Evolutionary conservation across 352 stramenopile genomes (phyloP).

Genomic region (Pythium utonaiense): DNA sequence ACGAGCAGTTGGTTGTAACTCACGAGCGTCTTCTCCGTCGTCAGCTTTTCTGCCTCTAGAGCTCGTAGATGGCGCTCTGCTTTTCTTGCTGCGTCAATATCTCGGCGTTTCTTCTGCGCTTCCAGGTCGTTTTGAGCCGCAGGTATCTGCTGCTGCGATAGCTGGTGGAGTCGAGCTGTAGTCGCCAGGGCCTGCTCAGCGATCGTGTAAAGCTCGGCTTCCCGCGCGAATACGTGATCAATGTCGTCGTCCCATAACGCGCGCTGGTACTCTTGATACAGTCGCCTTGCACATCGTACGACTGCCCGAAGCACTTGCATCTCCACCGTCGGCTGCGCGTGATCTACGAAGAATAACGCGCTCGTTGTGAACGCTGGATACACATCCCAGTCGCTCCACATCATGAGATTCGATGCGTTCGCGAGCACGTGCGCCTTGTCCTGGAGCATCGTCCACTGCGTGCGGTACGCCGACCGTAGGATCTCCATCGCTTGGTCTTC

Average conservation of each 20-base stretch:
- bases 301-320: conserved; percentile 76
- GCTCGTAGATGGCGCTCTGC: conserved; percentile 55
- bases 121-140: conserved; percentile 37
- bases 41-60: conserved; percentile 47
- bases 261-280: conserved; percentile 80
- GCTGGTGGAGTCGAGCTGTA: conserved; percentile 41
- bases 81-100: conserved; percentile 56
- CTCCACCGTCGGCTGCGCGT: conserved; percentile 61
- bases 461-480: conserved; percentile 59
- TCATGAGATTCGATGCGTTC: conserved; percentile 74
- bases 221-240: conserved; percentile 33
- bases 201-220: conserved; percentile 25
- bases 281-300: conserved; percentile 46
- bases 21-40: conserved; percentile 46
- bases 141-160: conserved; percentile 36
- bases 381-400: conserved; percentile 74
- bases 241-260: conserved; percentile 72
- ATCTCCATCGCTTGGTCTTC: conserved; percentile 48
- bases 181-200: conserved; percentile 49
- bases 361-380: conserved; percentile 64
- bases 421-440: conserved; percentile 54
- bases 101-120: conserved; percentile 58
- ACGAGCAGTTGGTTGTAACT: conserved; percentile 60
- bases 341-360: conserved; percentile 48
- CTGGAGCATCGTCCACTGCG: conserved; percentile 54